A percentile compares a stretch with the other conserved stretches of the same genome.
Conservation (phyloP, 306 rosid genomes). For the Spatholobus suberectus region DNA sequence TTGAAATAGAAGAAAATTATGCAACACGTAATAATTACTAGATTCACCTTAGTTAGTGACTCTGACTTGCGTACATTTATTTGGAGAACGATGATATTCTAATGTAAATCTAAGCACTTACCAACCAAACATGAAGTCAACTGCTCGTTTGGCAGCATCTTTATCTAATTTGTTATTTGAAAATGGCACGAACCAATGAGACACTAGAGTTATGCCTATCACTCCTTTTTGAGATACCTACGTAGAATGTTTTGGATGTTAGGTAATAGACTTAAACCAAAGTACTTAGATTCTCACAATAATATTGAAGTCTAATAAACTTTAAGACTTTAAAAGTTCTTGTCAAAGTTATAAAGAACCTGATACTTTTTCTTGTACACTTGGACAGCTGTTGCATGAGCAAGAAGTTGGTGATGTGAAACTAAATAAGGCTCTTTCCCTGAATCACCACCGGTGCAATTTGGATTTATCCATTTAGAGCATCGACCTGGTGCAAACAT, state of each 20-base stretch:
- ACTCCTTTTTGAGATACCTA: conserved; percentile 62
- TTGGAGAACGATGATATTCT: neutral
- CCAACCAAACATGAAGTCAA: conserved; percentile 82
- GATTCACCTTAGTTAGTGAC: neutral
- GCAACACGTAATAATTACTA: neutral
- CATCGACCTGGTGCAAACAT: conserved; percentile 55
- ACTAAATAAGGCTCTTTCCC: conserved; percentile 66
- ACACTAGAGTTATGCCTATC: conserved; percentile 58
- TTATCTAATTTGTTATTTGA: conserved; percentile 39
- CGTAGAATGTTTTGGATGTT: neutral
- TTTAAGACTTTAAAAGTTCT: neutral
- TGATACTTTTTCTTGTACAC: conserved; percentile 55
- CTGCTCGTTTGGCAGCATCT: conserved; percentile 52
- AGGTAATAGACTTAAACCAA: neutral
- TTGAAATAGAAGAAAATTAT: neutral
- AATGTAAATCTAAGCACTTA: conserved; percentile 9
- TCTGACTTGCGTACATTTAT: neutral
- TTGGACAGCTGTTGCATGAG: conserved; percentile 65
- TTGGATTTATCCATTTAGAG: conserved; percentile 48
- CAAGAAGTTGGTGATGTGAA: conserved; percentile 61
- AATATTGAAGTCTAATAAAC: neutral
- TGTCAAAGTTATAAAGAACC: conserved; percentile 24
- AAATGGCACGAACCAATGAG: conserved; percentile 58
- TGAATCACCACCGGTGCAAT: conserved; percentile 61
- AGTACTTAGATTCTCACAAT: neutral